Base-by-base conservation (phyloP, 2,329 filamentous ascomycete species). In the Biscogniauxia sp. region DNA sequence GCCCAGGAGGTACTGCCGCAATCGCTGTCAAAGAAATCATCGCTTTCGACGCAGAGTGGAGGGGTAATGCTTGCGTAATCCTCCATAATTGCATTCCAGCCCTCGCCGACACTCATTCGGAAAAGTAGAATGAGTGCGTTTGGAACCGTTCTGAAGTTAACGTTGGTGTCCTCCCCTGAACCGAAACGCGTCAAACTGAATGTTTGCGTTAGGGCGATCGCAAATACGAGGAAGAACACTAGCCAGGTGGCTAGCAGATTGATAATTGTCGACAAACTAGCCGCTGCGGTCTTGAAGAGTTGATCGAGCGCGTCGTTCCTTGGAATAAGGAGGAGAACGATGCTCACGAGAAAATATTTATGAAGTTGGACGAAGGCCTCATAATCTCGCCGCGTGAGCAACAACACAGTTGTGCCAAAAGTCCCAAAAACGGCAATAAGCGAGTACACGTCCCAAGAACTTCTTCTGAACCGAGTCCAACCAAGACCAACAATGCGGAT, bases 241-340 rank as follows among this genome's bases (percentile, higher is more conserved):
- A 98, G 91, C 95, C 95, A 99, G 0, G 96, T 99, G 1, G 94
- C 94, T 49, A 99, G 80, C 51, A 99, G 81, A 72, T 97, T 99
- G 60, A 90, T 86, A 68, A 99, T 99, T 19, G 91, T 88, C 1
- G 91, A 89, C 68, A 99, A 78, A 86, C 92, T 96, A 57, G 94
- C 95, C 11, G 95, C 95, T 0, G 94, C 96, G 1, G 96, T 99
- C 76, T 99, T 99, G 86, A 99, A 99, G 0, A 99, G 86, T 74
- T 99, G 95, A 73, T 99, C 96, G 20, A 99, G 84, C 55, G 96
- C 93, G 69, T 99, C 96, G 73, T 99, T 99, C 56, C 96, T 87
- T 1, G 95, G 95, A 63, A 99, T 99, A 37, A 99, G 84, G 56
- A 99, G 81, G 8, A 98, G 82, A 2, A 95, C 88, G 58, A 98